Evolutionary conservation across 78 protist species (phyloP).

Genomic region (Dictyostelium purpureum): DNA sequence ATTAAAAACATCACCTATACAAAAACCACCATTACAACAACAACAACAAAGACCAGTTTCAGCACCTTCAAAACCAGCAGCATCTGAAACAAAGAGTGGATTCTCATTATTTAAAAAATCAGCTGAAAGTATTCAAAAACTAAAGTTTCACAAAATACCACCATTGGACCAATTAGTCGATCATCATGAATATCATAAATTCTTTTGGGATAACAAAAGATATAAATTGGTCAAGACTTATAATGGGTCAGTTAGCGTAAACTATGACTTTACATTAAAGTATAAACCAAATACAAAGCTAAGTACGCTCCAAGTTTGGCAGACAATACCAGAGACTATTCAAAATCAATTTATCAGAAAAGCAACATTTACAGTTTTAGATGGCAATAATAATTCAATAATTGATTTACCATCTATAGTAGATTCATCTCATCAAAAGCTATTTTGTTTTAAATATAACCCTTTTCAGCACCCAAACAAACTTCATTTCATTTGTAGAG

Average conservation of each 20-base stretch:
- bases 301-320: neutral
- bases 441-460: neutral
- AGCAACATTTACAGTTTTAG: neutral
- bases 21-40: neutral
- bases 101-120: no score
- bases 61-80: no score
- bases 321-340: neutral
- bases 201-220: neutral
- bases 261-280: neutral
- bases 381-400: neutral
- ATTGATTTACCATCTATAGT: neutral
- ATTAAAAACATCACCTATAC: neutral
- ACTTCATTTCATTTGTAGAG: neutral
- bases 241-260: neutral
- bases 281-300: neutral
- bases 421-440: neutral
- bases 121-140: no score
- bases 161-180: neutral
- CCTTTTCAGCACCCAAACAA: neutral
- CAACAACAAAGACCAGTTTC: no score
- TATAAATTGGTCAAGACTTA: neutral
- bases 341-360: neutral
- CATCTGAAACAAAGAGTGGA: no score
- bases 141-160: no score
- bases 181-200: neutral